Conservation (phyloP, 176 grass and related monocot species). For the Puccinellia tenuiflora region DNA sequence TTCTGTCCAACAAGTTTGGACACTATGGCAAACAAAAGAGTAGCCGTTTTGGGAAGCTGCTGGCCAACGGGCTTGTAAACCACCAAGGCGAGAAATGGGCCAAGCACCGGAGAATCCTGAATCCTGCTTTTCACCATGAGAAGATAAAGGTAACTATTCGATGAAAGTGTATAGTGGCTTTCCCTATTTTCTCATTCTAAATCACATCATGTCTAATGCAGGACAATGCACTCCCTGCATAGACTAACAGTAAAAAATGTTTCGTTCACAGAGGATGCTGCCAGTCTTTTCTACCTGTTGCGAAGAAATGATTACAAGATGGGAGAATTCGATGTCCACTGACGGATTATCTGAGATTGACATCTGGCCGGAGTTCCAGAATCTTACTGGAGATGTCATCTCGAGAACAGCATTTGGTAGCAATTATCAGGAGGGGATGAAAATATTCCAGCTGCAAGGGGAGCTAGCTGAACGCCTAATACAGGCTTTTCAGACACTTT, state of each 20-base stretch:
- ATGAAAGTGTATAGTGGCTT: background rate
- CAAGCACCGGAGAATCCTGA: conserved; percentile 70
- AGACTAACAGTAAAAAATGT: background rate
- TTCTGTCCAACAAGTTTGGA: conserved; percentile 57
- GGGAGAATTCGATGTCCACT: conserved; percentile 40
- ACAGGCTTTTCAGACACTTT: conserved; percentile 25
- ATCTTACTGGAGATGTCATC: conserved; percentile 68
- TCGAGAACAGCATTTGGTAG: conserved; percentile 78
- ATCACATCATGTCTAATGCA: background rate
- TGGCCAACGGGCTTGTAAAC: conserved; percentile 30
- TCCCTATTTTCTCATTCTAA: background rate
- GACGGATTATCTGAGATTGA: conserved; percentile 55
- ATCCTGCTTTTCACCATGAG: conserved; percentile 70
- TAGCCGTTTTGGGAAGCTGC: background rate
- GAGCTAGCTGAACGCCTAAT: conserved; percentile 43
- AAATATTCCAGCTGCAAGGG: conserved; percentile 64
- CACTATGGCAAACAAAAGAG: conserved; percentile 21
- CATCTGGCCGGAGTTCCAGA: conserved; percentile 56
- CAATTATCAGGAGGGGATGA: conserved; percentile 63
- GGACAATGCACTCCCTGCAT: background rate
- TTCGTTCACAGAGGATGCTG: conserved; percentile 43
- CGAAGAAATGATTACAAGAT: conserved; percentile 53
- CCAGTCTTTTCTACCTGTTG: conserved; percentile 58
- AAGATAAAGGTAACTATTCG: conserved; percentile 56
- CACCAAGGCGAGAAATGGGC: conserved; percentile 70